Percentiles rank a stretch among this genome's conserved stretches.
These are phyloP conservation scores for Xylaria sp. DNA, from an alignment of 2,329 filamentous ascomycete genomes.

Conservation along the genomic window DNA sequence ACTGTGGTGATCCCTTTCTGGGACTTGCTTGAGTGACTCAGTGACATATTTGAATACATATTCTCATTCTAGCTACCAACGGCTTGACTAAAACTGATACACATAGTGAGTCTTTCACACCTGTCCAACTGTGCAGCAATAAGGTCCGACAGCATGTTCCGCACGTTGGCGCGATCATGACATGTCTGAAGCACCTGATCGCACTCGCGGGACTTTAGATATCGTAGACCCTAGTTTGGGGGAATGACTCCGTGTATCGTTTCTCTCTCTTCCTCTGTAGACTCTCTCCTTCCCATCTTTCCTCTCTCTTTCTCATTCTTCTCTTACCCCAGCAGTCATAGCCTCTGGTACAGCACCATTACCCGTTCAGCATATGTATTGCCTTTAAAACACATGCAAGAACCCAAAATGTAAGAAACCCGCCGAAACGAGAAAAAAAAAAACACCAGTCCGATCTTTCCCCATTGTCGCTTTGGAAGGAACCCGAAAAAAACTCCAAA, in stretches of 20 bases:
- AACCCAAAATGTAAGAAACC: neutral
- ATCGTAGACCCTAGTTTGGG: too few species aligned
- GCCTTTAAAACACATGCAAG: conserved; percentile 7
- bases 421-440: neutral
- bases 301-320: conserved; percentile 2
- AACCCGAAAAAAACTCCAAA: conserved; percentile 10
- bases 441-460: neutral
- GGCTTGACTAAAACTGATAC: too few species aligned
- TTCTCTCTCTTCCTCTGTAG: conserved; percentile 2
- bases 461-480: conserved; percentile 2
- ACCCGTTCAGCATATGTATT: conserved; percentile 4
- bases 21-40: too few species aligned
- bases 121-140: neutral
- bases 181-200: neutral
- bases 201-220: neutral
- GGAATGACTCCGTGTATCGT: conserved; percentile 3
- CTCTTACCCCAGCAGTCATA: conserved; percentile 3
- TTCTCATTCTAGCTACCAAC: too few species aligned
- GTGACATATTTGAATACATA: too few species aligned
- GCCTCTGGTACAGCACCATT: conserved; percentile 10
- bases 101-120: too few species aligned
- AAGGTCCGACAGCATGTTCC: neutral
- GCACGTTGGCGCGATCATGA: neutral
- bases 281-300: neutral
- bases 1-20: too few species aligned